phyloP scores from a whole-genome alignment of 2,329 filamentous ascomycete species.

The Chaetomium sp. region DNA sequence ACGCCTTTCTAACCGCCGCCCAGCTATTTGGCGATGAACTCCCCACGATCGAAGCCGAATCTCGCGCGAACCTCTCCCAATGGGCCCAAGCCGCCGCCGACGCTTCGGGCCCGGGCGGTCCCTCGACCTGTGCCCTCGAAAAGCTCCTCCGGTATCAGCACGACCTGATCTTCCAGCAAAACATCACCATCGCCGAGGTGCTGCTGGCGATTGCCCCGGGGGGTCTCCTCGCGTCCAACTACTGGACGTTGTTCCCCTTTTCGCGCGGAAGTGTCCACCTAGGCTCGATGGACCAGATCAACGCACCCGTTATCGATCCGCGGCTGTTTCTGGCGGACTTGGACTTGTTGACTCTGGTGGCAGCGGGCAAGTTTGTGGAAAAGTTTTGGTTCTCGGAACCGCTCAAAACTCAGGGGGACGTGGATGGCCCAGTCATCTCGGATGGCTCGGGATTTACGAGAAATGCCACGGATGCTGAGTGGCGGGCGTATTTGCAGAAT shows the following conservation, averaged over 20 bases:
- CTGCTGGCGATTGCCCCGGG: background rate
- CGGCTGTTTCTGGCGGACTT: slow-evolving; percentile 4
- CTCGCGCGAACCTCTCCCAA: background rate
- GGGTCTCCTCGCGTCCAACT: background rate
- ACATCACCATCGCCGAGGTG: background rate
- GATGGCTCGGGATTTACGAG: background rate
- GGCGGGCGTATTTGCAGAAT: slow-evolving; percentile 1
- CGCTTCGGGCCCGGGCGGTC: background rate
- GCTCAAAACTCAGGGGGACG: background rate
- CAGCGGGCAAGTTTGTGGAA: background rate
- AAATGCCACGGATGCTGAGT: slow-evolving; percentile 1
- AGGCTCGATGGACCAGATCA: background rate
- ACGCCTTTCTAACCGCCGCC: background rate
- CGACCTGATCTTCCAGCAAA: slow-evolving; percentile 1
- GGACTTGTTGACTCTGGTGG: background rate
- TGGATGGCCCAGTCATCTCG: background rate
- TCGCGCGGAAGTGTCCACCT: slow-evolving; percentile 6
- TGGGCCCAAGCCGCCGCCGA: slow-evolving; percentile 1
- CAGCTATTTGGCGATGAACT: background rate
- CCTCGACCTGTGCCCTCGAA: background rate
- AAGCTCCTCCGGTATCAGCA: slow-evolving; percentile 2
- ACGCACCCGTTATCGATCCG: slow-evolving; percentile 1
- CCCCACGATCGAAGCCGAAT: background rate
- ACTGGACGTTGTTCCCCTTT: slow-evolving; percentile 7
- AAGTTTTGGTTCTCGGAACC: slow-evolving; percentile 6